Base-by-base conservation (phyloP, 1,284 basidiomycete genomes). In the Vanrija sp. region DNA sequence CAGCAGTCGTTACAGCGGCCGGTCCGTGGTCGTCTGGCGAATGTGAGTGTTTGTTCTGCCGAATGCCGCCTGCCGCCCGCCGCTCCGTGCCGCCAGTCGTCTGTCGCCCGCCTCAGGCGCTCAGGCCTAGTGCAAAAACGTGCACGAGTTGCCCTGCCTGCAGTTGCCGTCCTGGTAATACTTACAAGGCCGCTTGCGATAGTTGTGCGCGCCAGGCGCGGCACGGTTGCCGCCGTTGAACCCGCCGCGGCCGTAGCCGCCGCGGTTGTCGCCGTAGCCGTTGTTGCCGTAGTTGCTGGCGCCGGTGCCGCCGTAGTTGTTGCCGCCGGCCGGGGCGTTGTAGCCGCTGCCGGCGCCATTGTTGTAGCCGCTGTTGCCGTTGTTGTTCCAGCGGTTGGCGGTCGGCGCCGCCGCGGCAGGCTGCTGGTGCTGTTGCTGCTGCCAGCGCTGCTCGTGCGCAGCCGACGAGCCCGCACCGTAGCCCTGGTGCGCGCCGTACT, bases 121-220 rank as follows among this genome's bases (percentile, higher is more conserved):
- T n/a, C n/a, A n/a, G n/a, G 31, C 37, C 18, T 9, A 22, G 39
- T 49, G 48, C 16, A 14, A 3, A 9, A 23, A 49, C 14, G 12
- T 35, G 48, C 48, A 49, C 20, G 27, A 31, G 41, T 49, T 31
- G 41, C 48, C 48, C 6, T 31, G 31, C n/a, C n/a, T 20, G 41
- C 48, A 49, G 27, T n/a, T 6, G 14, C 48, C 48, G 3, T 18
- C 7, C 12, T n/a, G 41, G 27, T 35, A 49, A 22, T 22, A 47
- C 24, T 37, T 47, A 20, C 46, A 47, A 14, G 35, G 19, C 19
- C 14, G 12, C 31, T 15, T 6, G 16, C 39, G 47, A n/a, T 16
- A 25, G 20, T 10, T 37, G n/a, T 8, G 45, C 6, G 16, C 37
- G 20, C 24, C 23, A n/a, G n/a, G 22, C 38, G 23, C 15, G 12